Evolutionary conservation across 129 eudicot genomes (phyloP).

Genomic region (Solidago caesia): DNA sequence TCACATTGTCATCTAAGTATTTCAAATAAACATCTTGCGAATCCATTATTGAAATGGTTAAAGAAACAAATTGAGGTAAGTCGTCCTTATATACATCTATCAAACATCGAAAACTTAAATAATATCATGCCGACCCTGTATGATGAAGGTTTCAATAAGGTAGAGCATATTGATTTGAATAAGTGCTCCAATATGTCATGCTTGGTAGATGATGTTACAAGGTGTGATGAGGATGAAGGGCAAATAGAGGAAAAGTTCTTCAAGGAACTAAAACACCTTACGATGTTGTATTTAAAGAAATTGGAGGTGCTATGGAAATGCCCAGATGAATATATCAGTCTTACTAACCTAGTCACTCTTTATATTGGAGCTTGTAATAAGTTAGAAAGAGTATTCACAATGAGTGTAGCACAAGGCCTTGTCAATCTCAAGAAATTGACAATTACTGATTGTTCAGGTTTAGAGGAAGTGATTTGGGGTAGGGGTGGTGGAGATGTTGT

Average conservation of each 20-base stretch:
- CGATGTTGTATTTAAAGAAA: not conserved
- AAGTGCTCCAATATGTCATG: not conserved
- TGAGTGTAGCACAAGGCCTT: too few species aligned
- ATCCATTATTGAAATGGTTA: not conserved
- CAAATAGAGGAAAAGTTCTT: not conserved
- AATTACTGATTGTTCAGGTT: too few species aligned
- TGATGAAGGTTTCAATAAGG: not conserved
- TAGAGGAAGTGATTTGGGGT: too few species aligned
- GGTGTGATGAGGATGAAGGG: not conserved
- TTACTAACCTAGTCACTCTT: not conserved
- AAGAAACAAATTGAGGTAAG: not conserved
- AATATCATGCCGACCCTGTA: not conserved
- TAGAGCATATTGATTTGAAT: not conserved
- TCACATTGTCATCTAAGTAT: not conserved
- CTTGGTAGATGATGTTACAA: not conserved
- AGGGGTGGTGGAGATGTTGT: too few species aligned
- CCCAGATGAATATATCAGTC: not conserved
- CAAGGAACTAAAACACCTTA: not conserved
- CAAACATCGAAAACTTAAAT: not conserved
- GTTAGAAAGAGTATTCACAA: too few species aligned
- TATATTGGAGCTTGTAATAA: too few species aligned
- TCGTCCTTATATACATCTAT: too few species aligned
- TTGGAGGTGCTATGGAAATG: not conserved
- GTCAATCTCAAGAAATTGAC: too few species aligned
- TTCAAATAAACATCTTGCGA: not conserved